Conservation (phyloP, 2,329 filamentous ascomycete genomes). For the Fusarium dlaminii region DNA sequence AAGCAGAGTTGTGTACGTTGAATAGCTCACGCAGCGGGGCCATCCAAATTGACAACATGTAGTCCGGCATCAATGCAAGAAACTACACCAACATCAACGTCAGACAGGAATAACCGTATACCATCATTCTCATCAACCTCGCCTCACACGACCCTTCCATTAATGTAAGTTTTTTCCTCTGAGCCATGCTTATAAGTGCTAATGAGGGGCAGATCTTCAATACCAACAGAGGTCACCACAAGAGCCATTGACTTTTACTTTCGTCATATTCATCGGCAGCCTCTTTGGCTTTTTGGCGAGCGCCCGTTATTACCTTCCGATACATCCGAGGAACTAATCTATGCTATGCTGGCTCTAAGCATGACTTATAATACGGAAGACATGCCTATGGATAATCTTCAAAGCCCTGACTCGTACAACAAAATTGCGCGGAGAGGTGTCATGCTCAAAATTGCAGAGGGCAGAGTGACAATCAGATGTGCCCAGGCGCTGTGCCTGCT, state of each 20-base stretch:
- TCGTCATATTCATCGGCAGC: slow-evolving; percentile 19
- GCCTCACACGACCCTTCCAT: neutral
- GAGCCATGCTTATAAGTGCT: accelerated
- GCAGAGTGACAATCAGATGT: neutral
- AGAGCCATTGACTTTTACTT: slow-evolving; percentile 20
- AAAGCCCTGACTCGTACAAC: neutral
- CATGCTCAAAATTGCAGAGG: slow-evolving; percentile 22
- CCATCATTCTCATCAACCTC: neutral
- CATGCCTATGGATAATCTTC: neutral
- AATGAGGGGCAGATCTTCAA: accelerated
- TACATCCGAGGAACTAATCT: neutral
- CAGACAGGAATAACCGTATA: neutral
- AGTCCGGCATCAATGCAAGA: slow-evolving; percentile 4
- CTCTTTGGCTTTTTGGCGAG: slow-evolving; percentile 18
- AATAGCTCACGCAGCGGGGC: accelerated
- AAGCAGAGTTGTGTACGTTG: slow-evolving; percentile 4
- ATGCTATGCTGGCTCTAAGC: slow-evolving; percentile 2
- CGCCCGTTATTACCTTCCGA: neutral
- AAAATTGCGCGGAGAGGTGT: neutral
- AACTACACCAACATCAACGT: neutral
- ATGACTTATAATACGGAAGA: neutral
- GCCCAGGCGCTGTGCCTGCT: slow-evolving; percentile 8
- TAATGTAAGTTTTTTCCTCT: neutral
- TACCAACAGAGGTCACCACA: neutral
- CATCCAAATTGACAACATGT: accelerated